Base-by-base conservation (phyloP, 2,329 filamentous ascomycete genomes). In the Clonostachys chloroleuca region DNA sequence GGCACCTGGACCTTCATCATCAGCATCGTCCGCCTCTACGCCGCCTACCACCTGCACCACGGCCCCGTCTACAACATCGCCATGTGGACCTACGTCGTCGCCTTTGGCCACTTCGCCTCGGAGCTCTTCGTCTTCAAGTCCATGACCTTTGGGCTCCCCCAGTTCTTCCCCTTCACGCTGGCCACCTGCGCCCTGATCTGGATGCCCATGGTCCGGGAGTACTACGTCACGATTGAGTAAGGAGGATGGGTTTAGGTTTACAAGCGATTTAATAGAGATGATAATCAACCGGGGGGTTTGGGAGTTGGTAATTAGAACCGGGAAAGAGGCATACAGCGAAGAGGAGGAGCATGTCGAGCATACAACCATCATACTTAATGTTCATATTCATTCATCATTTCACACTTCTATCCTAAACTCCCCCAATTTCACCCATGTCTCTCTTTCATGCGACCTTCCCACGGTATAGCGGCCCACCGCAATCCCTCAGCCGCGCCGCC, bases 1-100 rank as follows among this genome's bases (percentile, higher is more conserved):
- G 91, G 87, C 46, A 94, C 89, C 33, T 96, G 91, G 85, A 95
- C 92, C 0, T 77, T 92, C 49, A 74, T 95, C 49, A 85, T 87
- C 6, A 80, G 83, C 49, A 72, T 95, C 44, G 78, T 95, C 41
- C 82, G 92, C 45, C 71, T 91, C 54, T 95, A 95, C 61, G 89
- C 89, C 5, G 88, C 89, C 34, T 95, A 95, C 70, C 77, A 95
- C 65, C 81, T 95, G 52, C 74, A 82, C 54, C 77, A 89, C 51
- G 79, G 80, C 1, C 77, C 80, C 41, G 74, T 92, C 47, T 96
- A 95, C 66, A 80, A 94, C 63, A 73, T 96, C 49, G 86, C 86
- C 14, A 71, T 94, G 54, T 89, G 86, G 79, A 94, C 88, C 8
- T 95, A 92, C 64, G 77, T 82, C 2, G 76, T 95, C 47, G 92